These are phyloP conservation scores for Pseudonitzschia multiseries DNA, from an alignment of 108 stramenopile genomes.

Conservation along the genomic window DNA sequence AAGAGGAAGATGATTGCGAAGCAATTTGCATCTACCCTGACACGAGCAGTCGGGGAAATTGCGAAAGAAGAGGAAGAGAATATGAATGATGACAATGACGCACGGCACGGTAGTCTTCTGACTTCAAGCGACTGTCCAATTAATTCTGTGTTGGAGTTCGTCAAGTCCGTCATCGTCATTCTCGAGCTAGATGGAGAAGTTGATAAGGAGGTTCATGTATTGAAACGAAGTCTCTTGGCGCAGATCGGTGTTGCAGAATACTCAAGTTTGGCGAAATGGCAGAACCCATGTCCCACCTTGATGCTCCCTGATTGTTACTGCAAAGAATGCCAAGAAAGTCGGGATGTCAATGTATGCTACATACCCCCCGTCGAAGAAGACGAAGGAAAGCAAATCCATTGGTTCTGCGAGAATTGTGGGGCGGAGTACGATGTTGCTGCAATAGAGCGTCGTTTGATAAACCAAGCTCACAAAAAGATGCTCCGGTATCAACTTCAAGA, in stretches of 20 bases:
- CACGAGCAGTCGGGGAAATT: slow-evolving; percentile 80
- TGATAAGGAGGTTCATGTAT: slow-evolving; percentile 71
- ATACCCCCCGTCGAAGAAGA: slow-evolving; percentile 63
- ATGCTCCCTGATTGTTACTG: slow-evolving; percentile 95
- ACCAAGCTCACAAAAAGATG: slow-evolving; percentile 66
- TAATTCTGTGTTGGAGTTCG: slow-evolving; percentile 92
- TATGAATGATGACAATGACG: slow-evolving; percentile 47
- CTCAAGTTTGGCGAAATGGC: slow-evolving; percentile 78
- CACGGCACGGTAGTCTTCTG: slow-evolving; percentile 24
- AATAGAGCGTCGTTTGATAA: slow-evolving; percentile 85
- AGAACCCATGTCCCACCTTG: slow-evolving; percentile 86
- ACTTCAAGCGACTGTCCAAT: slow-evolving; percentile 34
- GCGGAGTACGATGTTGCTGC: slow-evolving; percentile 72
- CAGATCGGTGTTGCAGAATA: slow-evolving; percentile 96
- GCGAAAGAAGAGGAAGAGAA: slow-evolving; percentile 57
- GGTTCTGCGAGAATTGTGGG: slow-evolving; percentile 89
- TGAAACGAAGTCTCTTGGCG: slow-evolving; percentile 88
- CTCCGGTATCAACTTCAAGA: slow-evolving; percentile 93
- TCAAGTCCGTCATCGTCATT: slow-evolving; percentile 85
- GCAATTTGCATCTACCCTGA: slow-evolving; percentile 73
- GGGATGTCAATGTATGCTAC: slow-evolving; percentile 92
- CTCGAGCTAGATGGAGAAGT: slow-evolving; percentile 86
- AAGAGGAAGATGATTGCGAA: slow-evolving; percentile 81
- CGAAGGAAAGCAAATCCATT: slow-evolving; percentile 50
- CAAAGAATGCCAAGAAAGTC: slow-evolving; percentile 86